Percentiles rank a stretch among this genome's conserved stretches.
phyloP scores from a whole-genome alignment of 108 stramenopile species.

The Aurantiochytrium sp. region DNA sequence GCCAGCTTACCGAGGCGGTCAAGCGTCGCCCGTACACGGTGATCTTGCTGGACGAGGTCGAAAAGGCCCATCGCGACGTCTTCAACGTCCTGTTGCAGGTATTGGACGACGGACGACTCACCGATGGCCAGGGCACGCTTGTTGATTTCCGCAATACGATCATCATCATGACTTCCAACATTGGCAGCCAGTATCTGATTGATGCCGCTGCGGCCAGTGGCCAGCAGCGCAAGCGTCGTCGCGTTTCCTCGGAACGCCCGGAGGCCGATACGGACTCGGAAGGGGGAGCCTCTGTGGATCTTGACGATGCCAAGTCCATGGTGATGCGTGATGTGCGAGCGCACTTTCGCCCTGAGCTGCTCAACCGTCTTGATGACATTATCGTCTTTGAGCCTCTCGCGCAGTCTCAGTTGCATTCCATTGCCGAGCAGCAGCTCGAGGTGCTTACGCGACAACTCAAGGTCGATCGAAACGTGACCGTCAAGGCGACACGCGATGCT shows the following conservation, averaged over 20 bases:
- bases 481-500: slow-evolving; percentile 41
- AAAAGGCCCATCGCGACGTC: slow-evolving; percentile 91
- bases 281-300: neutral
- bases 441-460: slow-evolving; percentile 29
- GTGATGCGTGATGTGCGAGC: slow-evolving; percentile 71
- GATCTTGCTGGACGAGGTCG: slow-evolving; percentile 87
- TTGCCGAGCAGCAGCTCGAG: slow-evolving; percentile 50
- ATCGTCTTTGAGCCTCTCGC: slow-evolving; percentile 86
- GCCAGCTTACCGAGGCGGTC: slow-evolving; percentile 90
- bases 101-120: slow-evolving; percentile 89
- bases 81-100: slow-evolving; percentile 81
- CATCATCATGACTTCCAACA: slow-evolving; percentile 85
- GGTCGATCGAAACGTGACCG: slow-evolving; percentile 34
- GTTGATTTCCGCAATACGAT: slow-evolving; percentile 92
- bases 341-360: slow-evolving; percentile 89
- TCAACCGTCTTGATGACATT: slow-evolving; percentile 90
- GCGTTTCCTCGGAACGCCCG: neutral
- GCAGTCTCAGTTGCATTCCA: slow-evolving; percentile 63
- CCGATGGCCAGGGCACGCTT: slow-evolving; percentile 82
- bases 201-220: slow-evolving; percentile 27
- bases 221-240: neutral
- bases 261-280: slow-evolving; percentile 20
- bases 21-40: slow-evolving; percentile 83
- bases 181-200: slow-evolving; percentile 70
- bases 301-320: slow-evolving; percentile 36